Percentiles rank a stretch among this genome's conserved stretches.
Conservation (phyloP, 2,329 filamentous ascomycete genomes). For the Ophiostoma novo-ulmi region DNA sequence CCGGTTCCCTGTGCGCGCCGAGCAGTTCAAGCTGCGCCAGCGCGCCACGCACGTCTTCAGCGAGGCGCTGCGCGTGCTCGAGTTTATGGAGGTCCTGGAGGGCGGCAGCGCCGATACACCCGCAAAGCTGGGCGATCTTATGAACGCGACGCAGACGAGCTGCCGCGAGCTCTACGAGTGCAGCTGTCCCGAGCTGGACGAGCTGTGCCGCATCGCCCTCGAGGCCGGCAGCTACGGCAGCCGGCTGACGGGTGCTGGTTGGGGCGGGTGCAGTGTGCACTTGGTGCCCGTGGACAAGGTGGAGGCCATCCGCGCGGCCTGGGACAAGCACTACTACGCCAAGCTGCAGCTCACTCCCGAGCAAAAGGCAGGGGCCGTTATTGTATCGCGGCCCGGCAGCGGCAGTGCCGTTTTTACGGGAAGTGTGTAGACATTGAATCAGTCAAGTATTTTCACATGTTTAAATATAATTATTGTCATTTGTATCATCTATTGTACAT, state of each 20-base stretch:
- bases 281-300: constrained; percentile 81
- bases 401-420: constrained; percentile 56
- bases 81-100: constrained; percentile 75
- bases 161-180: constrained; percentile 87
- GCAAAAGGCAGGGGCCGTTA: constrained; percentile 71
- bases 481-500: neutral
- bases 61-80: constrained; percentile 79
- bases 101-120: constrained; percentile 53
- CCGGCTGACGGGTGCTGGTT: constrained; percentile 85
- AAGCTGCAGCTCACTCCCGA: constrained; percentile 62
- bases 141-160: constrained; percentile 85
- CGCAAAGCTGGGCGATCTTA: constrained; percentile 66
- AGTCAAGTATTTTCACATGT: neutral
- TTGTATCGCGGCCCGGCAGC: constrained; percentile 81
- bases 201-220: constrained; percentile 74
- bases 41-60: constrained; percentile 85
- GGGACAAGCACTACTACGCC: constrained; percentile 77
- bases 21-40: constrained; percentile 80
- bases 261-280: constrained; percentile 95
- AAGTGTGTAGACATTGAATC: neutral
- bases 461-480: neutral
- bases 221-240: constrained; percentile 77
- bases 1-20: constrained; percentile 82
- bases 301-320: constrained; percentile 67
- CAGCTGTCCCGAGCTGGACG: constrained; percentile 86